phyloP scores from a whole-genome alignment of 192 early-diverging fungal species.

The Linnemannia schmuckeri region DNA sequence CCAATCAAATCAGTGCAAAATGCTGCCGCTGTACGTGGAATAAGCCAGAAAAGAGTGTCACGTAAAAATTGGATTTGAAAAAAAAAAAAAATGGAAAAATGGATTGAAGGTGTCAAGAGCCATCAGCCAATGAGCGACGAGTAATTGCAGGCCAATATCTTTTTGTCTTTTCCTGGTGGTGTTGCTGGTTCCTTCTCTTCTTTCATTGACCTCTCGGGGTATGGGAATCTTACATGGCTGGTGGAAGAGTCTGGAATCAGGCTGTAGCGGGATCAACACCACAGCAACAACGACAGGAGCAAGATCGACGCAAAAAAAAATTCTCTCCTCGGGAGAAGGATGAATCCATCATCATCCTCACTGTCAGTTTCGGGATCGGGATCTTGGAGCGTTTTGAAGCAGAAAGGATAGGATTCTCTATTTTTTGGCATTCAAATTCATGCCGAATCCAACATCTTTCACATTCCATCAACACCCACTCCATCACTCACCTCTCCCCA shows the following conservation, averaged over 20 bases:
- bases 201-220: slow-evolving; percentile 53
- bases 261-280: background rate
- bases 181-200: slow-evolving; percentile 50
- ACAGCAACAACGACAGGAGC: background rate
- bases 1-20: background rate
- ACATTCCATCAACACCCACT: background rate
- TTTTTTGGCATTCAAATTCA: background rate
- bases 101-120: background rate
- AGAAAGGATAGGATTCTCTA: background rate
- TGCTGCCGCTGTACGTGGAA: background rate
- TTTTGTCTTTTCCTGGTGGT: background rate
- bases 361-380: background rate
- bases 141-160: background rate
- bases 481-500: background rate
- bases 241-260: background rate
- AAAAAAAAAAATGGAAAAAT: background rate
- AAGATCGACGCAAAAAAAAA: background rate
- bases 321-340: background rate
- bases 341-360: slow-evolving; percentile 31
- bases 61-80: slow-evolving; percentile 13
- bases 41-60: background rate
- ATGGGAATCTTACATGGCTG: background rate
- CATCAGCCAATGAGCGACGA: slow-evolving; percentile 18
- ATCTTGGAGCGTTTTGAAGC: background rate
- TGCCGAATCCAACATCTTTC: background rate